phyloP scores from a whole-genome alignment of 2,329 filamentous ascomycete genomes.

The Paracamarosporium sp. region DNA sequence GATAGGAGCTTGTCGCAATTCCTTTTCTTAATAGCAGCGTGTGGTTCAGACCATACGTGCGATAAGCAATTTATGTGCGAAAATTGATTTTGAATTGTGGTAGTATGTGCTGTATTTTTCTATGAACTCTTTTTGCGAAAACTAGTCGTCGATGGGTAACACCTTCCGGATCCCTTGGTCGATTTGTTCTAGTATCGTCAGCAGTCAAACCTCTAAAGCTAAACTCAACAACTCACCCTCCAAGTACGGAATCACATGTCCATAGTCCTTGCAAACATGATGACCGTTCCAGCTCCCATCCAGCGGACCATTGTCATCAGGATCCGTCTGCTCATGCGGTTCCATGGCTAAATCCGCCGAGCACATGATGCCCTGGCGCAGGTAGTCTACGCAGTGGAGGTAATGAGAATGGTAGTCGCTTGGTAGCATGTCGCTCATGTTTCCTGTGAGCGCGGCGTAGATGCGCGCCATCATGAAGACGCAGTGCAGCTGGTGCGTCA shows the following conservation, averaged over 20 bases:
- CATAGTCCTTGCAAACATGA: conserved; percentile 19
- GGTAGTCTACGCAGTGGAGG: conserved; percentile 21
- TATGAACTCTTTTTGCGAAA: too few relatives aligned
- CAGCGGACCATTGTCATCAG: conserved; percentile 15
- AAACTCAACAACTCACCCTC: conserved; percentile 10
- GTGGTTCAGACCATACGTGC: too few relatives aligned
- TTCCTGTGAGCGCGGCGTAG: conserved; percentile 10
- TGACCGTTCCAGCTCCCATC: conserved; percentile 17
- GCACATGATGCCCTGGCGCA: conserved; percentile 22
- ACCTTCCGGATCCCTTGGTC: conserved; percentile 9
- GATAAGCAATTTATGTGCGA: too few relatives aligned
- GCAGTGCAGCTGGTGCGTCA: conserved; percentile 17
- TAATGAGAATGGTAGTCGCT: conserved; percentile 17
- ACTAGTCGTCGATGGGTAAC: conserved; percentile 14
- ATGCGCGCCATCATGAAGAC: conserved; percentile 18
- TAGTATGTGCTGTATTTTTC: too few relatives aligned
- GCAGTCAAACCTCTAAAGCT: background rate
- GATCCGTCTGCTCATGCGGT: conserved; percentile 11
- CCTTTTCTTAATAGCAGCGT: too few relatives aligned
- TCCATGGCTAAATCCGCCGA: conserved; percentile 20
- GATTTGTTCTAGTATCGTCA: conserved; percentile 10
- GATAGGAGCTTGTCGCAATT: too few relatives aligned
- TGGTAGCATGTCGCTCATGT: conserved; percentile 2
- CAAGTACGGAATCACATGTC: conserved; percentile 14
- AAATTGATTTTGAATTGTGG: too few relatives aligned